Evolutionary conservation across 768 basidiomycete genomes (phyloP), one percentile per base, ranked within the genome.

Genomic region (Cyathus striatus): DNA sequence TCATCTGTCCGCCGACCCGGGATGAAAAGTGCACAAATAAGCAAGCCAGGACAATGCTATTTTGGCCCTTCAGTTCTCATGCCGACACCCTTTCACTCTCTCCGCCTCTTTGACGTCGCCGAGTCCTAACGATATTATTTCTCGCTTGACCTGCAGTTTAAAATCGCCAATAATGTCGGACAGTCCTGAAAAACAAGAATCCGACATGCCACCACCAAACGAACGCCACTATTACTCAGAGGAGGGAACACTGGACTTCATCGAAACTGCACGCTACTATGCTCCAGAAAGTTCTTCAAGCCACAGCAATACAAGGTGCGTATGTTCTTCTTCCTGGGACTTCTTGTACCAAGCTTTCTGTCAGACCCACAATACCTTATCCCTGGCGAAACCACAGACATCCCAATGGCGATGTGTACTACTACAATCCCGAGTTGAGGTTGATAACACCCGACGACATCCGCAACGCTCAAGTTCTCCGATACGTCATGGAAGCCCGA

Each of bases 381-480:
- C 35, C 48, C 22, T 75, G 73, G 73, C 53, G 56, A 34, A 55
- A 56, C 42, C 60, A 58, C 43, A 27, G 56, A 34, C 70, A 74
- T 46, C 68, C 72, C n/a, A 72, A 71, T 47, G 68, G 67, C 53
- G 70, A 70, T 55, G 49, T 64, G 34, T 75, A 75, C 50, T 75
- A 60, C 54, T 65, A 65, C 52, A 59, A 73, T 48, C 46, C 46
- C 18, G 45, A 48, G 14, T 49, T 66, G 32, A 62, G 63, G 16
- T 39, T 72, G 38, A 60, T 69, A 36, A 69, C 71, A 1, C 60
- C 66, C 5, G 69, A 70, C 43, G 56, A 73, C 47, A 61, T 73
- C 35, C 57, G 60, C 20, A 51, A 66, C 35, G 54, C 60, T 6
- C 44, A 49, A 6, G 66, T 58, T 37, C 53, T 69, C 26, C 49